A percentile compares a stretch with the other conserved stretches of the same genome.
Conservation (phyloP, 2,329 filamentous ascomycete species). For the Ophiostoma triangulosporum region DNA sequence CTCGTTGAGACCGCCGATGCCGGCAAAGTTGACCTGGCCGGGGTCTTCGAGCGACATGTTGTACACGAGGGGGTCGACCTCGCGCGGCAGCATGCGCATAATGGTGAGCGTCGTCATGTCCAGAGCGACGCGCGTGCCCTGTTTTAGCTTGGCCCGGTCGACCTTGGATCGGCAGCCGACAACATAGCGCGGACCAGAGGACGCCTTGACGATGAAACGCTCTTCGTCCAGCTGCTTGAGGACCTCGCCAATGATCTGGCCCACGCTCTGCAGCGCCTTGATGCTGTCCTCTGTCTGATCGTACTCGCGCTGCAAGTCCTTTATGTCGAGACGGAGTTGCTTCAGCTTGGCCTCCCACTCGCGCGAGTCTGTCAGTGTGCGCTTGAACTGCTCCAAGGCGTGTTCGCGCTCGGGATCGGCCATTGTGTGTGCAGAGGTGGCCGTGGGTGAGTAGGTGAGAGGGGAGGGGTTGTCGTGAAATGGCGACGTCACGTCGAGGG, state of each 20-base stretch:
- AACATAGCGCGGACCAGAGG: slow-evolving; percentile 91
- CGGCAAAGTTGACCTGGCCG: slow-evolving; percentile 92
- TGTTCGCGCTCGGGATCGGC: slow-evolving; percentile 48
- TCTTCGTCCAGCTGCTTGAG: slow-evolving; percentile 98
- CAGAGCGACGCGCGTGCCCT: slow-evolving; percentile 90
- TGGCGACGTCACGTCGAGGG: not conserved
- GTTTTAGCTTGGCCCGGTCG: slow-evolving; percentile 93
- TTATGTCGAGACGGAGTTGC: slow-evolving; percentile 85
- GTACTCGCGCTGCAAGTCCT: slow-evolving; percentile 86
- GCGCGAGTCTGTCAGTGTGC: slow-evolving; percentile 79
- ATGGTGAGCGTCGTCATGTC: slow-evolving; percentile 99
- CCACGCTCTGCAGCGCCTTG: slow-evolving; percentile 96
- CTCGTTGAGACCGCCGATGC: slow-evolving; percentile 94
- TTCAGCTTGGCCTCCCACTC: slow-evolving; percentile 99
- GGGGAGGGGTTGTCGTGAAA: not conserved
- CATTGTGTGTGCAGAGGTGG: slow-evolving; percentile 10
- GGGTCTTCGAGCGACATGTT: slow-evolving; percentile 99
- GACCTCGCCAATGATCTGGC: slow-evolving; percentile 98
- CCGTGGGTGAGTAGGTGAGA: not conserved
- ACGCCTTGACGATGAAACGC: slow-evolving; percentile 98
- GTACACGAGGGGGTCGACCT: slow-evolving; percentile 97
- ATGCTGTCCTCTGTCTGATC: slow-evolving; percentile 98
- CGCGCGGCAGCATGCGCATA: slow-evolving; percentile 97
- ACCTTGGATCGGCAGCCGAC: slow-evolving; percentile 98
- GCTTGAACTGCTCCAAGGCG: slow-evolving; percentile 65